Evolutionary conservation across 1,139 yeast genomes (phyloP), one percentile per base, ranked within the genome.

Genomic region (Yamadazyma buinensis): DNA sequence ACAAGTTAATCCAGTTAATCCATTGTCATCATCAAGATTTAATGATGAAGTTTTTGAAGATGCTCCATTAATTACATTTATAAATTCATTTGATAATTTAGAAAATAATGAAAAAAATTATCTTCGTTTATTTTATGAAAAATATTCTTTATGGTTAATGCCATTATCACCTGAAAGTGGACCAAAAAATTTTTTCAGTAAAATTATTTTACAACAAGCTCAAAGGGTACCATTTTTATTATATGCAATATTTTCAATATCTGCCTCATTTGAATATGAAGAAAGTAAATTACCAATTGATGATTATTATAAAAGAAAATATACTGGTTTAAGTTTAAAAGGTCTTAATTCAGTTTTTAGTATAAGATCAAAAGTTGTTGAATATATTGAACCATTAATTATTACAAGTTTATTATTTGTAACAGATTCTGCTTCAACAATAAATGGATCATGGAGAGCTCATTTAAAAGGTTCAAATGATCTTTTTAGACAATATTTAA

Each of bases 381-480:
- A 41, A 14, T 35, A 40, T 15, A 44, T 47, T 21, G 51, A 46
- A 26, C 48, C 51, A 5, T 42, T 47, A 24, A 47, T 47, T 12
- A 35, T 47, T 14, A 44, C 51, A 8, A 44, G 46, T 30, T 38
- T 45, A 20, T 30, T 48, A 7, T 46, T 43, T 23, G 52, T 46
- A 2, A 48, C 52, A n/a, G 50, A 47, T 25, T 32, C 48, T 1
- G 51, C 47, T 4, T 35, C 44, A 11, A 32, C 42, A 8, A 25
- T 38, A 5, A 42, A 44, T 24, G 52, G 52, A 2, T 30, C 44
- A 11, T 48, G 52, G 52, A 40, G 52, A 36, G 45, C 43, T 19
- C 52, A 48, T 37, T 33, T 48, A 15, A 29, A 39, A 33, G 52
- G 48, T 9, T 44, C 52, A n/a, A 45, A 47, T 31, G 41, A 44